These are phyloP conservation scores for Fraxinus dipetala DNA, from an alignment of 305 asterid species.

Conservation along the genomic window DNA sequence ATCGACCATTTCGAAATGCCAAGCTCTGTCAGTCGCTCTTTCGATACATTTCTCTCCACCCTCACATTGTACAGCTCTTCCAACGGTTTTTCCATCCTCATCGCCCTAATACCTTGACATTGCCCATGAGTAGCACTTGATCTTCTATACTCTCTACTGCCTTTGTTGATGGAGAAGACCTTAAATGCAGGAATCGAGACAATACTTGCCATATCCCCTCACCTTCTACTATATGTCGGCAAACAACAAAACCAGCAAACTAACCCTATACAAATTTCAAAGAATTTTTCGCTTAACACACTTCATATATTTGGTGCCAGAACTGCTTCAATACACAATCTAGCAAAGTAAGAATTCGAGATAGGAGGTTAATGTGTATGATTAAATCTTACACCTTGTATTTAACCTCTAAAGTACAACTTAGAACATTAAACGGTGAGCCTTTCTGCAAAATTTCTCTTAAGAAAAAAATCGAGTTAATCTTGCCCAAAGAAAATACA, in stretches of 20 bases:
- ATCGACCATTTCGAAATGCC: slow-evolving; percentile 74
- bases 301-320: neutral
- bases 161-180: slow-evolving; percentile 26
- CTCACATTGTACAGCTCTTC: slow-evolving; percentile 88
- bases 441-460: neutral
- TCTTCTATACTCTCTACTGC: slow-evolving; percentile 17
- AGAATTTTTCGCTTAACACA: neutral
- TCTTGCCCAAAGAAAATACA: neutral
- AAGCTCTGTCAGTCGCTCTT: slow-evolving; percentile 61
- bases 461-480: neutral
- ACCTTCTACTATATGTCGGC: neutral
- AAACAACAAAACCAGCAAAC: neutral
- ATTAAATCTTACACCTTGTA: neutral
- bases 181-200: slow-evolving; percentile 37
- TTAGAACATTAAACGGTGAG: neutral
- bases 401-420: neutral
- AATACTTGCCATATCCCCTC: slow-evolving; percentile 44
- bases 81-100: slow-evolving; percentile 65
- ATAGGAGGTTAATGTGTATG: neutral
- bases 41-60: slow-evolving; percentile 67
- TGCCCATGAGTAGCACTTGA: slow-evolving; percentile 13
- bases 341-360: neutral
- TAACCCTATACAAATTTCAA: neutral
- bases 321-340: neutral
- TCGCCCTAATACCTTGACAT: slow-evolving; percentile 35